Evolutionary conservation across 2,329 filamentous ascomycete species (phyloP).

Genomic region (Neopestalotiopsis sp.): DNA sequence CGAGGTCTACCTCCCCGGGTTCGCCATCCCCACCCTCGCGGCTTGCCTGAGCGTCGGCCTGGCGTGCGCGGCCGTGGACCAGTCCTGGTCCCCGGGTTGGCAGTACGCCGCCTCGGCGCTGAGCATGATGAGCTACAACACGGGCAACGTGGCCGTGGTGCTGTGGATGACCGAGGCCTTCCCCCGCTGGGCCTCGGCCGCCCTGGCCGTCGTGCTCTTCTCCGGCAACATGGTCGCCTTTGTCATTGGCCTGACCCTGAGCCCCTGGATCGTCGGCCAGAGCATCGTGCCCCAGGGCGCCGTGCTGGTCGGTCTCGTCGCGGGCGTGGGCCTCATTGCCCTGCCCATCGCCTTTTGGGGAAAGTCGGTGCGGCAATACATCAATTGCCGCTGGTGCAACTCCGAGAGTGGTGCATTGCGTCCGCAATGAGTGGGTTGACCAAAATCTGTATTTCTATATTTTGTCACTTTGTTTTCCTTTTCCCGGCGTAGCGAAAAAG

Average conservation of each 20-base stretch:
- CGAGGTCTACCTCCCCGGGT: constrained; percentile 33
- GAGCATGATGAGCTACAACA: constrained; percentile 29
- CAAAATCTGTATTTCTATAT: background rate
- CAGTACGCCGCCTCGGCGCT: constrained; percentile 27
- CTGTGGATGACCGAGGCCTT: constrained; percentile 35
- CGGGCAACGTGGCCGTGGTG: constrained; percentile 28
- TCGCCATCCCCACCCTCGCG: constrained; percentile 26
- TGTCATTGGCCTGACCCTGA: constrained; percentile 24
- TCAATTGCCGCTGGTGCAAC: constrained; percentile 28
- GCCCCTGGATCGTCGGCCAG: constrained; percentile 21
- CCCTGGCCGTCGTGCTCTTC: constrained; percentile 27
- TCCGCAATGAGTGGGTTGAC: constrained; percentile 24
- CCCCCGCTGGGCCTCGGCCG: constrained; percentile 32
- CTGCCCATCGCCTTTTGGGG: constrained; percentile 35
- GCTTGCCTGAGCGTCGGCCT: constrained; percentile 12
- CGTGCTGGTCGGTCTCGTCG: constrained; percentile 17
- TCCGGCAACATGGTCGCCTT: constrained; percentile 26
- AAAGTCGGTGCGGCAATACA: constrained; percentile 31
- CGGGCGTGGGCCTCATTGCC: constrained; percentile 28
- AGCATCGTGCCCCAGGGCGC: constrained; percentile 22
- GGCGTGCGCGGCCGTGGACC: constrained; percentile 23
- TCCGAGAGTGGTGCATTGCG: constrained; percentile 31
- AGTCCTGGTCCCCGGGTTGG: constrained; percentile 17
- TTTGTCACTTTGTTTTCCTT: too few relatives aligned
- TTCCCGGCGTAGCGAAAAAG: too few relatives aligned